Evolutionary conservation across 768 basidiomycete genomes (phyloP).

Genomic region (Tephrocybe sp.): DNA sequence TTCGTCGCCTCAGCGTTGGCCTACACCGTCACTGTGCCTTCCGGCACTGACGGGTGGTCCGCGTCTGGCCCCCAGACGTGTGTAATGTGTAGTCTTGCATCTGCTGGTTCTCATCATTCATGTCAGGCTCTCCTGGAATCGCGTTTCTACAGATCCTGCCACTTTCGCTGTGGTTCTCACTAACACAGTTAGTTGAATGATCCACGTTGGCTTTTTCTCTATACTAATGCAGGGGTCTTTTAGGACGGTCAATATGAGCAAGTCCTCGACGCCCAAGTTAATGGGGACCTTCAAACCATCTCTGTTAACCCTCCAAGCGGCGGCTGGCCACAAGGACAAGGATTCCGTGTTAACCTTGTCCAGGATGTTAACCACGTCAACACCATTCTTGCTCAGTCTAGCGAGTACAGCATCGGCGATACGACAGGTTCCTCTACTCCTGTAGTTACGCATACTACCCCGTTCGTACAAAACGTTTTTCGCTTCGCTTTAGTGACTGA

Average conservation of each 20-base stretch:
- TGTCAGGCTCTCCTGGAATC: constrained; percentile 56
- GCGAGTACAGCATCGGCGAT: constrained; percentile 48
- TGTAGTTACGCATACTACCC: constrained; percentile 16
- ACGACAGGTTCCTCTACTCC: constrained; percentile 18
- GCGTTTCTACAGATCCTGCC: constrained; percentile 61
- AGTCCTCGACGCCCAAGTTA: constrained; percentile 55
- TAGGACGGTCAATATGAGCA: constrained; percentile 43
- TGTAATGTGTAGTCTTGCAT: constrained; percentile 17
- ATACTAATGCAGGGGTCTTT: constrained; percentile 9
- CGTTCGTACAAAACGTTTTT: constrained; percentile 22
- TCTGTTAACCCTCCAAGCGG: constrained; percentile 54
- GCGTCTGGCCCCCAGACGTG: constrained; percentile 52
- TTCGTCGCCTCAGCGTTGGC: constrained; percentile 58
- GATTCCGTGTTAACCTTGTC: constrained; percentile 76
- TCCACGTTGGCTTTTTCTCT: neutral
- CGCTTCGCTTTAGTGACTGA: constrained; percentile 1
- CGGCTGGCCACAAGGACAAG: constrained; percentile 63
- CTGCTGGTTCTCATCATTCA: neutral
- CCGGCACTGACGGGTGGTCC: constrained; percentile 51
- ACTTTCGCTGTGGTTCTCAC: constrained; percentile 73
- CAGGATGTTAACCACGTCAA: constrained; percentile 41
- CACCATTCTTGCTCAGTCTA: constrained; percentile 72
- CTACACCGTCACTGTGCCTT: constrained; percentile 61
- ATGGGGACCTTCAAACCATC: constrained; percentile 41
- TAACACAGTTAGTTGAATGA: constrained; percentile 49